Evolutionary conservation across 2,329 filamentous ascomycete genomes (phyloP).

Genomic region (Pseudopyricularia javanii): DNA sequence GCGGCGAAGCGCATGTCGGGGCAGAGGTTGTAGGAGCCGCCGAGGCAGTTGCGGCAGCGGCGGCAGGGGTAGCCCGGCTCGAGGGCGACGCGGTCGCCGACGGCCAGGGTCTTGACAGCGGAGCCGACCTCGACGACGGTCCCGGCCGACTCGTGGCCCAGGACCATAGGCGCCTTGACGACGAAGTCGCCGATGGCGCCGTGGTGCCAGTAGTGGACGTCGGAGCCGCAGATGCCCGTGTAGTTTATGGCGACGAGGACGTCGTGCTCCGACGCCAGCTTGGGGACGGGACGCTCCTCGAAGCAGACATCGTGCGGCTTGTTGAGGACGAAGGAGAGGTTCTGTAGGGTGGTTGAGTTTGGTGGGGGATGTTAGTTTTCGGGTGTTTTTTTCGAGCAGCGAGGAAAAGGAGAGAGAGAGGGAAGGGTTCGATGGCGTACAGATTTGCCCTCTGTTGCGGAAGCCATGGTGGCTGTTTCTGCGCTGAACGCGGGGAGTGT

Average conservation of each 20-base stretch:
- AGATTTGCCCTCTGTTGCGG: slow-evolving; percentile 14
- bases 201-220: slow-evolving; percentile 95
- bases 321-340: background rate
- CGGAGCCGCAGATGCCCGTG: slow-evolving; percentile 79
- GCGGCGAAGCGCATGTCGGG: slow-evolving; percentile 76
- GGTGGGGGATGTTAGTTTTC: background rate
- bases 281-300: slow-evolving; percentile 58
- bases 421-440: slow-evolving; percentile 9
- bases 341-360: too few species aligned
- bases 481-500: too few species aligned
- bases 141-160: slow-evolving; percentile 88
- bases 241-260: slow-evolving; percentile 62
- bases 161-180: slow-evolving; percentile 75
- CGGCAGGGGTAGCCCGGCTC: slow-evolving; percentile 92
- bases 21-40: slow-evolving; percentile 91
- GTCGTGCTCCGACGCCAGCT: slow-evolving; percentile 38
- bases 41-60: slow-evolving; percentile 80
- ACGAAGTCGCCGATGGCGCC: slow-evolving; percentile 96
- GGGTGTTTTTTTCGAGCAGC: background rate
- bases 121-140: slow-evolving; percentile 71
- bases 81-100: slow-evolving; percentile 84
- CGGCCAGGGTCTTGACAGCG: slow-evolving; percentile 63
- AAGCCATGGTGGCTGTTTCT: slow-evolving; percentile 7
- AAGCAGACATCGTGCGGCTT: background rate
- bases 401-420: too few species aligned